Percentiles rank a stretch among this genome's conserved stretches.
phyloP scores from a whole-genome alignment of 2,329 filamentous ascomycete species.

The Cyclaneusma minus region DNA sequence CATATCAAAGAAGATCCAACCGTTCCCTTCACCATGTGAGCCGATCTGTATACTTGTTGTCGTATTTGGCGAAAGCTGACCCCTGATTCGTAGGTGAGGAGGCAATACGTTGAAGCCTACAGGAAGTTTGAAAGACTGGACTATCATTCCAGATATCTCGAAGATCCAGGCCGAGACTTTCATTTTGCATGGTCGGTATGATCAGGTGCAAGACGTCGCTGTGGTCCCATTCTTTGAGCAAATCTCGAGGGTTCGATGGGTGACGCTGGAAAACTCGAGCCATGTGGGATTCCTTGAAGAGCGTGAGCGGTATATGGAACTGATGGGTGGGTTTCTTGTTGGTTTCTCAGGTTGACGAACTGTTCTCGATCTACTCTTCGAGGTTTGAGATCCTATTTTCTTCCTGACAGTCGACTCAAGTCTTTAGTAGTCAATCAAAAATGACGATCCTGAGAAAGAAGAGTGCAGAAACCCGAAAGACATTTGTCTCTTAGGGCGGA shows the following conservation, averaged over 20 bases:
- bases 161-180: conserved; percentile 23
- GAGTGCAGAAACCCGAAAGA: too few relatives aligned
- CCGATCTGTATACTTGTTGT: neutral
- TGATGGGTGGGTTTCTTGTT: conserved; percentile 21
- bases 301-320: conserved; percentile 19
- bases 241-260: conserved; percentile 25
- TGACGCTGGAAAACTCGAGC: conserved; percentile 14
- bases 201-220: conserved; percentile 17
- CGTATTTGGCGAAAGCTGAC: neutral
- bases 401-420: too few relatives aligned
- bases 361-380: too few relatives aligned
- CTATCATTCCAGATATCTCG: conserved; percentile 17
- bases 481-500: too few relatives aligned
- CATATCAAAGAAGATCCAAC: conserved; percentile 14
- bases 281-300: conserved; percentile 22
- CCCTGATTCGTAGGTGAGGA: conserved; percentile 16
- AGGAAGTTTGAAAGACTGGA: conserved; percentile 25
- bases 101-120: conserved; percentile 22
- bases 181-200: conserved; percentile 26
- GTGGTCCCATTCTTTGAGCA: conserved; percentile 20
- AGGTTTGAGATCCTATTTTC: too few relatives aligned
- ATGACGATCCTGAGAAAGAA: too few relatives aligned
- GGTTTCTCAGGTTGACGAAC: too few relatives aligned
- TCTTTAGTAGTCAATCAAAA: too few relatives aligned
- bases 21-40: conserved; percentile 14